Evolutionary conservation across 495 filamentous ascomycete genomes (phyloP).

Genomic region (Neurospora sp.): DNA sequence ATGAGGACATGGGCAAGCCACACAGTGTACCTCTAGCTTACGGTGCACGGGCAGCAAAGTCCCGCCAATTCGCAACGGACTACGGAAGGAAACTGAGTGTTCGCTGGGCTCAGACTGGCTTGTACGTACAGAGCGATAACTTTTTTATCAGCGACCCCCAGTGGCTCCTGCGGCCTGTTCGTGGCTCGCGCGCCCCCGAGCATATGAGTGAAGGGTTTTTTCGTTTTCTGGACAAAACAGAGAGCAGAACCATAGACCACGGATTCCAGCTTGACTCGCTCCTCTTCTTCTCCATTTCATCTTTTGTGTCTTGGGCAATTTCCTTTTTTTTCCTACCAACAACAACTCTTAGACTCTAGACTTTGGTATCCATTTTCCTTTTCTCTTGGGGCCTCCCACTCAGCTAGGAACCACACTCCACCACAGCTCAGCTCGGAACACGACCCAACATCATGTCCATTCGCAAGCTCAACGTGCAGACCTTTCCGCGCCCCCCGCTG

Average conservation of each 20-base stretch:
- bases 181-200: neutral
- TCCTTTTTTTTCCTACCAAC: neutral
- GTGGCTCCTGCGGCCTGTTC: neutral
- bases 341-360: neutral
- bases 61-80: neutral
- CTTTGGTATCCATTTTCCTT: neutral
- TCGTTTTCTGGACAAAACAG: neutral
- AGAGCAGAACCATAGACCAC: neutral
- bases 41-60: neutral
- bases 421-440: neutral
- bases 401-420: neutral
- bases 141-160: neutral
- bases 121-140: neutral
- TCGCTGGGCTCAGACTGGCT: neutral
- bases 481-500: slow-evolving; percentile 48
- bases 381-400: neutral
- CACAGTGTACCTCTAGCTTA: neutral
- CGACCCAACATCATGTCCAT: slow-evolving; percentile 24
- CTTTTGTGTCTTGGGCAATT: neutral
- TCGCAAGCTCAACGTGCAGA: slow-evolving; percentile 43
- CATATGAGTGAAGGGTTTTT: neutral
- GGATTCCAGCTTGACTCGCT: slow-evolving; percentile 2
- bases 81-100: neutral
- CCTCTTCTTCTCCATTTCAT: slow-evolving; percentile 1
- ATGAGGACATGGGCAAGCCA: neutral